Conservation (phyloP, 1,284 basidiomycete species). For the Schizophyllum commune region DNA sequence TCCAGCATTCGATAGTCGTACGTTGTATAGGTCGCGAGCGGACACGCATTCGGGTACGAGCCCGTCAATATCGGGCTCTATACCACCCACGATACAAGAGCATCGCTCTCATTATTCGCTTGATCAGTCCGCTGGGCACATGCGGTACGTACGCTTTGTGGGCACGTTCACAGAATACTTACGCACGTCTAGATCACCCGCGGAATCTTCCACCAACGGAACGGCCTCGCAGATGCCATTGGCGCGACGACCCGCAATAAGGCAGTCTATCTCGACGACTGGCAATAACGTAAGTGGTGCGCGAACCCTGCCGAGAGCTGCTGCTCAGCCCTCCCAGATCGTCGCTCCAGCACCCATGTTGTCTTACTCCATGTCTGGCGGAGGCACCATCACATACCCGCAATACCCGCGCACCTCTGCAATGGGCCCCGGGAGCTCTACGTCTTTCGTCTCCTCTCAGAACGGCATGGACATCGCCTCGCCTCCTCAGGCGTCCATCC, state of each 20-base stretch:
- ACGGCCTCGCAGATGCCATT: conserved; percentile 10
- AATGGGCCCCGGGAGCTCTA: conserved; percentile 21
- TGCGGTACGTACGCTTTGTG: conserved; percentile 22
- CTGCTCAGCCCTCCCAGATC: background rate
- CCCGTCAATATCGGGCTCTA: background rate
- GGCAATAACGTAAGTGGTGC: background rate
- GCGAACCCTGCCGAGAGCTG: background rate
- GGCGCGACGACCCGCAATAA: conserved; percentile 22
- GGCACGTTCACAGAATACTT: background rate
- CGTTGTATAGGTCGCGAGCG: conserved; percentile 16
- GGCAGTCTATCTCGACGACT: conserved; percentile 14
- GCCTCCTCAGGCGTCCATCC: conserved; percentile 73
- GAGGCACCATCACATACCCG: conserved; percentile 32
- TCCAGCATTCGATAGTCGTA: conserved; percentile 14
- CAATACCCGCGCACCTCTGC: conserved; percentile 27
- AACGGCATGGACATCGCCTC: conserved; percentile 37
- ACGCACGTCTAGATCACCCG: conserved; percentile 6
- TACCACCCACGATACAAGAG: conserved; percentile 3
- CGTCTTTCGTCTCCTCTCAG: conserved; percentile 23
- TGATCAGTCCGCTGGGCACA: conserved; percentile 28
- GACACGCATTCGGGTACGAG: conserved; percentile 11
- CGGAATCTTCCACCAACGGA: conserved; percentile 5
- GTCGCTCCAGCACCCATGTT: background rate
- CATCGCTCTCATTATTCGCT: conserved; percentile 26
- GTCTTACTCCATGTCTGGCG: conserved; percentile 11